These are phyloP conservation scores for Salix caprea DNA, from an alignment of 345 rosid species.

Conservation along the genomic window DNA sequence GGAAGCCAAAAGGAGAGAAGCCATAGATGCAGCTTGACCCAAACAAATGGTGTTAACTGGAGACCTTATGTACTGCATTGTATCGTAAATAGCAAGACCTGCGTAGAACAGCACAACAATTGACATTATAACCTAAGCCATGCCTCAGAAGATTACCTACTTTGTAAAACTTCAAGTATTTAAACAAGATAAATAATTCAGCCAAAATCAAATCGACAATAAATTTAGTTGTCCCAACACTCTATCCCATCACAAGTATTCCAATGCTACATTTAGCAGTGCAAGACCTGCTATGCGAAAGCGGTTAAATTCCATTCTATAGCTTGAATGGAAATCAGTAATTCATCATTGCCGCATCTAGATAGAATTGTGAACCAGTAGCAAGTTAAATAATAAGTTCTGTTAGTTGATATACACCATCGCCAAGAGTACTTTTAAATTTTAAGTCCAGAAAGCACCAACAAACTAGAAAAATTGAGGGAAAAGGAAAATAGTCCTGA, in stretches of 20 bases:
- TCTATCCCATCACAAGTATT: not conserved
- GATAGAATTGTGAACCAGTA: not conserved
- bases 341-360: not conserved
- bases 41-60: slow-evolving; percentile 86
- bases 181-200: not conserved
- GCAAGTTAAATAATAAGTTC: not conserved
- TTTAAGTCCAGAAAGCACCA: not conserved
- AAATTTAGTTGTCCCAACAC: not conserved
- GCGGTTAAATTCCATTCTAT: not conserved
- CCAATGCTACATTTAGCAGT: not conserved
- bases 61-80: slow-evolving; percentile 92
- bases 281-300: not conserved
- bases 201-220: not conserved
- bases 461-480: not conserved
- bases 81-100: slow-evolving; percentile 97
- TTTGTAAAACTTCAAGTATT: not conserved
- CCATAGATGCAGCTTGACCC: slow-evolving; percentile 99
- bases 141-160: not conserved
- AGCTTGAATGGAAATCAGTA: not conserved
- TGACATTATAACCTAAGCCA: not conserved
- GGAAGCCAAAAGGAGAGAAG: slow-evolving; percentile 89
- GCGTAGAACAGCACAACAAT: slow-evolving; percentile 7
- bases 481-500: not conserved
- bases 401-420: not conserved
- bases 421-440: not conserved